Evolutionary conservation across 1,139 yeast species (phyloP).

Genomic region (Candida albicans): DNA sequence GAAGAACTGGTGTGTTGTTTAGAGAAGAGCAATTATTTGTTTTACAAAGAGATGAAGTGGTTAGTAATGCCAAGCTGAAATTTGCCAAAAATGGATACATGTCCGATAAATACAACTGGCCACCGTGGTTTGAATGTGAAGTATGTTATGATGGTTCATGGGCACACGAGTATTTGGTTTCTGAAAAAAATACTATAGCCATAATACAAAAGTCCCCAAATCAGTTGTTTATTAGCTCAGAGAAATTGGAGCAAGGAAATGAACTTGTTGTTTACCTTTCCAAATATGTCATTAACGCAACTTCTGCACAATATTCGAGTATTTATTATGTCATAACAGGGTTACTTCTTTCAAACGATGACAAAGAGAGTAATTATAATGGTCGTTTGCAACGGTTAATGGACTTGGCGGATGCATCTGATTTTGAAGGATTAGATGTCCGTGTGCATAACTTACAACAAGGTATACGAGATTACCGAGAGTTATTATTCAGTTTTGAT

Average conservation of each 20-base stretch:
- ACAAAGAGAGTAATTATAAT: conserved; percentile 54
- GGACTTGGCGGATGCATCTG: conserved; percentile 67
- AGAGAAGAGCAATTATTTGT: conserved; percentile 73
- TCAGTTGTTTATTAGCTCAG: conserved; percentile 41
- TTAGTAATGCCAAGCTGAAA: conserved; percentile 20
- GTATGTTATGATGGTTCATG: conserved; percentile 68
- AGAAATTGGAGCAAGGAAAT: conserved; percentile 22
- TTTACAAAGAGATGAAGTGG: conserved; percentile 43
- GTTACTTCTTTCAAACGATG: conserved; percentile 65
- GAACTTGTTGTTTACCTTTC: conserved; percentile 60
- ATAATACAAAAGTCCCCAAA: conserved; percentile 68
- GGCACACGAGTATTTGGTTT: conserved; percentile 50
- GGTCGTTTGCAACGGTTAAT: conserved; percentile 66
- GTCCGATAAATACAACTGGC: conserved; percentile 51
- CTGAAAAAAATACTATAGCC: conserved; percentile 64
- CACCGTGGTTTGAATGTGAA: conserved; percentile 81
- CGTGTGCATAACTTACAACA: conserved; percentile 58
- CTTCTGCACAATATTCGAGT: conserved; percentile 71
- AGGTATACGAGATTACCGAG: conserved; percentile 45
- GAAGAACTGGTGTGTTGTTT: conserved; percentile 67
- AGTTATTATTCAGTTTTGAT: conserved; percentile 48
- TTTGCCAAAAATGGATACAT: conserved; percentile 28
- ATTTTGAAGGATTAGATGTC: conserved; percentile 54
- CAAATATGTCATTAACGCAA: conserved; percentile 65
- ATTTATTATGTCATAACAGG: conserved; percentile 65